These are phyloP conservation scores for Cavenderia fasciculata DNA, from an alignment of 78 protist species.

Conservation along the genomic window DNA sequence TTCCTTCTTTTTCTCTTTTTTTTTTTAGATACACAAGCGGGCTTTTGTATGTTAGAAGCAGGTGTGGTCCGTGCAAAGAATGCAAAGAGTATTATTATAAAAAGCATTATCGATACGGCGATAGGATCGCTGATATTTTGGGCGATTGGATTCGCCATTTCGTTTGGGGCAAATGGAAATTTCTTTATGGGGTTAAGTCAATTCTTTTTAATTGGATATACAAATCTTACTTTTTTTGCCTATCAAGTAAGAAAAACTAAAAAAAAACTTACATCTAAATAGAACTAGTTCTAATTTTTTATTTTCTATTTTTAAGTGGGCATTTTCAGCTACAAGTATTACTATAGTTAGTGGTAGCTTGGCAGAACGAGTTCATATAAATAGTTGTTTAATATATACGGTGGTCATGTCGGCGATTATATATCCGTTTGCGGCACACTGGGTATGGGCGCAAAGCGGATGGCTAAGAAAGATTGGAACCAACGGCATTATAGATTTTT, in stretches of 20 bases:
- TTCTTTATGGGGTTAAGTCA: conserved; percentile 25
- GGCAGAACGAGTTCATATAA: conserved; percentile 80
- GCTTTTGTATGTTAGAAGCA: conserved; percentile 92
- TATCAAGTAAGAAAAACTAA: conserved; percentile 10
- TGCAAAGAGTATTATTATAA: conserved; percentile 80
- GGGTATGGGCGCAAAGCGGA: conserved; percentile 78
- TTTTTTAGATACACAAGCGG: conserved; percentile 86
- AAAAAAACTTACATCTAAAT: neutral
- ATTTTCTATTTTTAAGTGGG: conserved; percentile 46
- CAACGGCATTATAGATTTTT: conserved; percentile 60
- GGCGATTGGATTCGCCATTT: conserved; percentile 76
- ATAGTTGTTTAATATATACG: conserved; percentile 71
- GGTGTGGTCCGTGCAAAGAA: conserved; percentile 87
- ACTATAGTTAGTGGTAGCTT: conserved; percentile 89
- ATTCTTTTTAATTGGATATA: conserved; percentile 37
- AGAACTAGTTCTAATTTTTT: neutral
- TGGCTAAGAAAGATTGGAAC: conserved; percentile 42
- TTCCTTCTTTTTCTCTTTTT: neutral
- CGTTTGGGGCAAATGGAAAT: conserved; percentile 77
- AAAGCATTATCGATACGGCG: conserved; percentile 74
- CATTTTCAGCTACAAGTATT: conserved; percentile 82
- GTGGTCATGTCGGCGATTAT: conserved; percentile 51
- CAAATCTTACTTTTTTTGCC: conserved; percentile 55
- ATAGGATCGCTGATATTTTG: conserved; percentile 75
- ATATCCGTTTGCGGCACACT: conserved; percentile 83